Evolutionary conservation across 2,329 filamentous ascomycete genomes (phyloP).

Genomic region (Seiridium unicorne): DNA sequence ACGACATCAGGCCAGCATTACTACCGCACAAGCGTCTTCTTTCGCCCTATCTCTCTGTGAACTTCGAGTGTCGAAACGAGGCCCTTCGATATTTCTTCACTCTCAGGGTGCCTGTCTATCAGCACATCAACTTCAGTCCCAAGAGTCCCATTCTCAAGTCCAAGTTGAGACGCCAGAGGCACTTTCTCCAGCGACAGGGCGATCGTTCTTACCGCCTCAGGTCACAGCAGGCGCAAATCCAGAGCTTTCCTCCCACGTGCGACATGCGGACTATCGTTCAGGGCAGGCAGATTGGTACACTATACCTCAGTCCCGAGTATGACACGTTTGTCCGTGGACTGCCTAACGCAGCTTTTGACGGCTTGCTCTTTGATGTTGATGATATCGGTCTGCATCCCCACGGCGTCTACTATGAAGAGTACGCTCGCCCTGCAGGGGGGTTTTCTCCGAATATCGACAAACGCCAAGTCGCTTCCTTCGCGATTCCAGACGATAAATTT

Average conservation of each 20-base stretch:
- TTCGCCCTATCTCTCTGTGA: background rate
- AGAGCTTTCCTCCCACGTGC: background rate
- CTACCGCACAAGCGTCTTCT: background rate
- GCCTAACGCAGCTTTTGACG: background rate
- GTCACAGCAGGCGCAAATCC: background rate
- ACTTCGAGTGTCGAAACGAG: background rate
- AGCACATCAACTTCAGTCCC: too few species aligned
- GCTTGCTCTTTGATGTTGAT: background rate
- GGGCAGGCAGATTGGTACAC: background rate
- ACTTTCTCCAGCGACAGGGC: background rate
- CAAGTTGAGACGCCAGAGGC: too few species aligned
- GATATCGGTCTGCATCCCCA: too few species aligned
- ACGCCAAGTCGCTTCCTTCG: background rate
- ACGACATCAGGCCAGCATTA: background rate
- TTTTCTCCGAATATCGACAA: too few species aligned
- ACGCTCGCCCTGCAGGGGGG: background rate
- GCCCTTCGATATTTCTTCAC: background rate
- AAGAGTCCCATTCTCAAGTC: too few species aligned
- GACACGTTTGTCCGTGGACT: background rate
- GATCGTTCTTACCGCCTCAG: background rate
- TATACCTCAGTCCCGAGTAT: background rate
- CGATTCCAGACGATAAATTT: background rate
- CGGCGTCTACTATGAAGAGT: background rate
- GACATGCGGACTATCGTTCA: background rate
- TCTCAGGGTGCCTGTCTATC: background rate